Percentiles rank a stretch among this genome's conserved stretches.
Conservation (phyloP, 169 alveolate genomes). For the Plasmodium yoelii region DNA sequence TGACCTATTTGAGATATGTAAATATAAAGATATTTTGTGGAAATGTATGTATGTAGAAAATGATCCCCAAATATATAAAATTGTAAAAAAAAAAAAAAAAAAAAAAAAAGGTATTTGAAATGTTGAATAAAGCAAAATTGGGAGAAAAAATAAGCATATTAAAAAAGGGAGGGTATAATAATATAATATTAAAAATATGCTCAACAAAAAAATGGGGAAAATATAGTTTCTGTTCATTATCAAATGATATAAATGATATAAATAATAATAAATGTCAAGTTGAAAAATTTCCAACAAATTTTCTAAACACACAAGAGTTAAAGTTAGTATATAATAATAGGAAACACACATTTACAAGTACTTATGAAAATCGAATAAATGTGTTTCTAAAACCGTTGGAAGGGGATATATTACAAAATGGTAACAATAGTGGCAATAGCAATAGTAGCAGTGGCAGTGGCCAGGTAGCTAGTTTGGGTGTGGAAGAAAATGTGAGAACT, state of each 20-base stretch:
- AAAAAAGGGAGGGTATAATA: too few relatives aligned
- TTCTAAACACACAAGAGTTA: slow-evolving; percentile 16
- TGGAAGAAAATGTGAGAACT: neutral
- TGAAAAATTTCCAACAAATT: slow-evolving; percentile 3
- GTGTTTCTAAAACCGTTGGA: slow-evolving; percentile 51
- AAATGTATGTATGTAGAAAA: too few relatives aligned
- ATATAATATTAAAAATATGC: neutral
- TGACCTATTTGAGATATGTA: too few relatives aligned
- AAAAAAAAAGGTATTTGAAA: too few relatives aligned
- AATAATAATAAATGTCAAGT: neutral
- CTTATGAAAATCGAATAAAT: slow-evolving; percentile 14
- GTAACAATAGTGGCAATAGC: neutral
- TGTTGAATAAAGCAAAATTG: too few relatives aligned
- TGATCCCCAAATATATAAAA: too few relatives aligned
- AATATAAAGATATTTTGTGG: too few relatives aligned
- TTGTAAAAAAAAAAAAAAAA: too few relatives aligned
- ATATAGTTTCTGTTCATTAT: neutral
- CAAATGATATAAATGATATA: neutral
- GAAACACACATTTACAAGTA: slow-evolving; percentile 14
- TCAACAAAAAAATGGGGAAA: neutral
- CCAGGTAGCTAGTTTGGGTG: neutral
- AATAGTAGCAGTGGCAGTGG: too few relatives aligned
- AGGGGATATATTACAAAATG: neutral
- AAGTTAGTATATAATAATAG: slow-evolving; percentile 6
- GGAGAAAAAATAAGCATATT: too few relatives aligned